Percentiles rank a stretch among this genome's conserved stretches.
These are phyloP conservation scores for Plectosphaerella plurivora DNA, from an alignment of 2,329 filamentous ascomycete genomes.

Conservation along the genomic window DNA sequence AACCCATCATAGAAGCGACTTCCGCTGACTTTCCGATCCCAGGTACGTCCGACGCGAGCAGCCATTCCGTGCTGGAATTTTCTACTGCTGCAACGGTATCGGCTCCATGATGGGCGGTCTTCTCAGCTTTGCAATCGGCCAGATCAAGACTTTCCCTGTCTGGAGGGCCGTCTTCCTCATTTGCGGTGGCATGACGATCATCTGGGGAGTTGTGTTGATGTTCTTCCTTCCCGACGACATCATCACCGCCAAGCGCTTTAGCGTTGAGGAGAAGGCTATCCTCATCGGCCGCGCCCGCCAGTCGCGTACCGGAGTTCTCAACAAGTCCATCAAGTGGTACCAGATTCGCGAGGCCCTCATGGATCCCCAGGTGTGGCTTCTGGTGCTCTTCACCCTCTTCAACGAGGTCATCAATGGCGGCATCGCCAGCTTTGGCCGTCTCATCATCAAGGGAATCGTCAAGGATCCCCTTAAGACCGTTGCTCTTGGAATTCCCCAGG, in stretches of 20 bases:
- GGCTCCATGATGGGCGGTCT: constrained; percentile 59
- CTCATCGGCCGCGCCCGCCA: constrained; percentile 47
- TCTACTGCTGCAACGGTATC: constrained; percentile 41
- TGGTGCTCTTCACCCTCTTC: constrained; percentile 46
- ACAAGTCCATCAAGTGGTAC: constrained; percentile 38
- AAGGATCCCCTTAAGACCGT: constrained; percentile 35
- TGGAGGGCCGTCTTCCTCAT: constrained; percentile 59
- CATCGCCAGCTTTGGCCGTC: constrained; percentile 25
- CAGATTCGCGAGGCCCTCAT: constrained; percentile 42
- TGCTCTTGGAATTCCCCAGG: constrained; percentile 48
- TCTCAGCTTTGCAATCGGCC: constrained; percentile 54
- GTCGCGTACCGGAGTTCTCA: constrained; percentile 44
- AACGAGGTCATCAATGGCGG: constrained; percentile 42
- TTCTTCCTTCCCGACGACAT: constrained; percentile 59
- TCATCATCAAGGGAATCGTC: constrained; percentile 27
- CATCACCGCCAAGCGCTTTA: constrained; percentile 57
- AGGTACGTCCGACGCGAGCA: constrained; percentile 40
- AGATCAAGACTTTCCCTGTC: constrained; percentile 44
- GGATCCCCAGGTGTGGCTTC: constrained; percentile 56
- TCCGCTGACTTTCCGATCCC: background rate
- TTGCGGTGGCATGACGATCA: constrained; percentile 49
- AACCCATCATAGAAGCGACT: background rate
- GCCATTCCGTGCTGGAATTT: constrained; percentile 38
- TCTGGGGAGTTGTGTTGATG: constrained; percentile 53
- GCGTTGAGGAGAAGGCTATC: constrained; percentile 47